Base-by-base conservation (phyloP, 106 monocot species). In the Cymbidium sinense region DNA sequence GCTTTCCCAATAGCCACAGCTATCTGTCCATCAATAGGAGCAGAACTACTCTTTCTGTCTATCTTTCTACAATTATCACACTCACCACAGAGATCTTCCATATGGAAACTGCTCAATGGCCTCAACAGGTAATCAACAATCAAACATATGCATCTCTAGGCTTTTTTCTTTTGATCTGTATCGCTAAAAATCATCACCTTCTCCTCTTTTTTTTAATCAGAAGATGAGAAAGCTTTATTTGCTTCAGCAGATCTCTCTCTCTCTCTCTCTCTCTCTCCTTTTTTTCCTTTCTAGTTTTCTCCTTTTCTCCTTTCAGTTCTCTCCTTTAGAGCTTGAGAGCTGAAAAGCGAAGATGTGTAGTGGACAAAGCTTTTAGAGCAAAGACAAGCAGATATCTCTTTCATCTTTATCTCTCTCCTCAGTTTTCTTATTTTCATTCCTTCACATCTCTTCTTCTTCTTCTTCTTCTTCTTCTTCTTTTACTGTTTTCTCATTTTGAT, bases 61-160 rank as follows among this genome's bases (percentile, higher is more conserved):
- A 11, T 15, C 11, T n/a, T n/a, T n/a, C 13, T 13, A 13, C 13
- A 47, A 13, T 13, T 47, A 11, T 47, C 47, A 47, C 2, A 11
- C 47, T 13, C 47, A 47, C 47, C 47, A 47, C 47, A 47, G 2
- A 13, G 11, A 47, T 47, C 47, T 47, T 47, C 73, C 5, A 2
- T 23, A 74, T 74, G 74, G 74, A 74, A 10, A 43, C 74, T 20
- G 74, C 7, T 74, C 43, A 74, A 13, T 74, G 74, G 74, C 25
- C 25, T 74, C 74, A 74, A 18, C 41, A 74, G 74, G 74, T 73
- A 43, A 47, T 47, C 47, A 47, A 20, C 5, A 36, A 70, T 36
- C 47, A 47, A 47, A 23, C 20, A 21, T 71, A 7, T 37, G 2
- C 3, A 71, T 71, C 37, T 71, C 31, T 13, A 13, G 11, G 11